Base-by-base conservation (phyloP, 2,329 filamentous ascomycete genomes). In the Sordariomycetes sp. region DNA sequence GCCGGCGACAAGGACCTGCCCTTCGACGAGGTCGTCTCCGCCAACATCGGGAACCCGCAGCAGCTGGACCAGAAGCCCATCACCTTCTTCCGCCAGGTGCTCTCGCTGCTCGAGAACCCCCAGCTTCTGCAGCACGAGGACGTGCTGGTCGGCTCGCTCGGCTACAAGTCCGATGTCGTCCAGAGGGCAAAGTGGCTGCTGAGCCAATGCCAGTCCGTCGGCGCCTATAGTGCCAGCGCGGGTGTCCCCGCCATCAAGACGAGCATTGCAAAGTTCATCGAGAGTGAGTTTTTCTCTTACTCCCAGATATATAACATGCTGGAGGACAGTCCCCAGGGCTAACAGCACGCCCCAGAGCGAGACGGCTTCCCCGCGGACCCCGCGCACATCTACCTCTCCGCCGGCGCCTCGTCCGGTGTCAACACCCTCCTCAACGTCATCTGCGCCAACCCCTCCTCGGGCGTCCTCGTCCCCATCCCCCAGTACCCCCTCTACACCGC, bases 1-100 rank as follows among this genome's bases (percentile, higher is more conserved):
- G 80, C 83, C 62, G 83, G 81, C 65, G 79, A 72, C 64, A 56
- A 60, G 53, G 71, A 71, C 68, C 79, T 97, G 55, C 93, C 94
- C 54, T 99, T 99, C 73, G 80, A 89, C 66, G 82, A 90, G 60
- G 87, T 99, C 73, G 93, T 99, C 76, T 92, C 89, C 62, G 94
- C 94, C 74, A 99, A 99, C 77, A 99, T 99, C 69, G 94, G 94
- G 69, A 99, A 99, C 78, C 94, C 94, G 3, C 94, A 99, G 75
- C 94, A 99, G 76, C 85, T 99, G 62, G 94, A 97, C 76, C 94
- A 99, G 81, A 95, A 97, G 80, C 94, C 94, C 68, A 93, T 99
- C 68, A 99, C 94, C 65, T 99, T 97, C 80, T 97, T 99, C 84
- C 87, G 94, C 65, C 93, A 99, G 76, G 94, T 99, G 32, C 82